Base-by-base conservation (phyloP, 2,329 filamentous ascomycete species). In the Fusarium pseudonygamai region DNA sequence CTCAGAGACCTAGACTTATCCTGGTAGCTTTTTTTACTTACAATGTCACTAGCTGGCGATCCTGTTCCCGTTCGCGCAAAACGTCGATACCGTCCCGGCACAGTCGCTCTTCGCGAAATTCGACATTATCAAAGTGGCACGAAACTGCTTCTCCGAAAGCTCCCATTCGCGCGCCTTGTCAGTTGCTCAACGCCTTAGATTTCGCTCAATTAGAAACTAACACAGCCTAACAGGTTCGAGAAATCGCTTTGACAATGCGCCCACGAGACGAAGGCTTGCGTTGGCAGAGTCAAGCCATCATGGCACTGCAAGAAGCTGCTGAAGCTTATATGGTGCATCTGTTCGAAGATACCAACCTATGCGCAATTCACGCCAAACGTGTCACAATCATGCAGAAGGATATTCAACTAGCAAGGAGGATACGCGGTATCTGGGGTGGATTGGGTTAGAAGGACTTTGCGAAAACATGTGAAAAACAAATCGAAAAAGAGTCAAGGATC, bases 321-420 rank as follows among this genome's bases (percentile, higher is more conserved):
- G 96, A 98, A 85, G 96, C 96, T 10, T 98, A 97, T 83, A 88
- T 98, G 76, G 93, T 98, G 67, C 95, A 97, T 80, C 87, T 98
- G n/a, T 98, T 98, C 80, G 95, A 98, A 68, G 81, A 83, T 59
- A 82, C 82, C 40, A 98, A 98, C 85, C 89, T 98, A 46, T 98
- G 96, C 85, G 96, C 96, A 72, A 95, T 98, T 78, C 96, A 98
- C 84, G 96, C 96, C 71, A 98, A 97, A 86, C 89, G 96, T 81
- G 95, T 98, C 60, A 98, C 96, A 43, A 97, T 98, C 78, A 96
- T 97, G 93, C 95, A 96, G 83, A 97, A 97, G 85, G 96, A 98
- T 83, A 97, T 99, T 78, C 96, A 98, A 84, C 89, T 98, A 69
- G 96, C 96, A 26, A 87, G 93, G 78, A 86, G 93, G 75, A 95